phyloP scores from a whole-genome alignment of 129 eudicot genomes.

The Deinandra increscens region DNA sequence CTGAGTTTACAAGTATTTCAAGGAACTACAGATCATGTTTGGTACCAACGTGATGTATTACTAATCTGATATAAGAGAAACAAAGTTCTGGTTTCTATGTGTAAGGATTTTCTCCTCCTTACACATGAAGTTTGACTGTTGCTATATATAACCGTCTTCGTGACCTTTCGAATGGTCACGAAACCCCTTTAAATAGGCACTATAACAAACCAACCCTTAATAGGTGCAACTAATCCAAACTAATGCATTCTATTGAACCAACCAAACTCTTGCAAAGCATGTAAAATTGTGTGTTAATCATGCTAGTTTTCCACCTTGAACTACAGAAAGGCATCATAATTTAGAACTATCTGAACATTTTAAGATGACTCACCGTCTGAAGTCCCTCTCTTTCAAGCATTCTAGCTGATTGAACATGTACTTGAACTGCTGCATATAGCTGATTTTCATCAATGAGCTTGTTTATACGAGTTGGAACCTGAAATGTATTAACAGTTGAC shows the following conservation, averaged over 20 bases:
- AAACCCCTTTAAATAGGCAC: background rate
- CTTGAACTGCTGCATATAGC: constrained; percentile 87
- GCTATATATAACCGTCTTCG: background rate
- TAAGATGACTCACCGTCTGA: constrained; percentile 68
- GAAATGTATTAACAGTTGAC: constrained; percentile 19
- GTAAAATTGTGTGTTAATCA: constrained; percentile 1
- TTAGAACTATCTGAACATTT: constrained; percentile 13
- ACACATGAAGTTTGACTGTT: no score
- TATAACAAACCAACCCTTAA: background rate
- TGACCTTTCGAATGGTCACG: background rate
- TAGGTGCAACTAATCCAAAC: background rate
- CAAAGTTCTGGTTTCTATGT: no score
- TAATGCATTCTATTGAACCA: background rate
- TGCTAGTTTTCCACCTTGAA: constrained; percentile 14
- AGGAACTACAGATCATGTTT: background rate
- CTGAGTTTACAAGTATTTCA: background rate
- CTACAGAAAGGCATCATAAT: constrained; percentile 9
- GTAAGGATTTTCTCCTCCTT: no score
- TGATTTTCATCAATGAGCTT: constrained; percentile 90
- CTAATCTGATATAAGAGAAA: background rate
- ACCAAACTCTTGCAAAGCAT: background rate
- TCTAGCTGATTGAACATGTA: constrained; percentile 87
- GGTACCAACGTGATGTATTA: background rate
- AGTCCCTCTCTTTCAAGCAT: constrained; percentile 99
- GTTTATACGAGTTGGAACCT: constrained; percentile 96